Evolutionary conservation across 2,329 filamentous ascomycete genomes (phyloP), one percentile per base, ranked within the genome.

Genomic region (Cladosporium sp.): DNA sequence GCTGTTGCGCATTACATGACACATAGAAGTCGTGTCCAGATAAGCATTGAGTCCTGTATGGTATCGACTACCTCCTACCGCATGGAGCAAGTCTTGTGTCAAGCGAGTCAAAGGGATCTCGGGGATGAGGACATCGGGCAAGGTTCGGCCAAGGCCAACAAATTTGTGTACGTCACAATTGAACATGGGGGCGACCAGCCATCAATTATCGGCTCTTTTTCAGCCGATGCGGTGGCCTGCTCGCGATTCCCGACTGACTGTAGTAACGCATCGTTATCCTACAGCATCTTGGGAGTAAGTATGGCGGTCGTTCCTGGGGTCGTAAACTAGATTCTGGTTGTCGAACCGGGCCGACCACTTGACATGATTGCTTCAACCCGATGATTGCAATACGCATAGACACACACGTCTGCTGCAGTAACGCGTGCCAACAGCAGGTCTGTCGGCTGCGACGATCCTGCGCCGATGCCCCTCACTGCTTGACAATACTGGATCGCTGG

Each of bases 381-480:
- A 21, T 13, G 39, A 23, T 23, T 23, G 21, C 28, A 28, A 28
- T 16, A 16, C 26, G 26, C 51, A 32, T 54, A 54, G 51, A 54
- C 51, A 54, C 51, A 13, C 11, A 28, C 13, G 28, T 21, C 21
- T 32, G 2, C 26, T 28, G 51, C 51, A 26, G 14, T 18, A 18
- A 53, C n/a, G 25, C 49, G 14, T 53, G 49, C 49, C 5, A 53
- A n/a, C 26, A 53, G 25, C 49, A 53, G 26, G 6, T 53, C 49
- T 26, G 26, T 43, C 56, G 56, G 56, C 34, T 34, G 14, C 32
- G 56, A 28, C 25, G 56, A 58, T 58, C 56, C 23, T 39, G 16
- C 21, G 34, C 56, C 56, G 56, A 58, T 43, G 56, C 56, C 56
- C 56, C 56, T 58, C 56, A 43, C 30, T 43, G 54, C 21, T 25